A percentile compares a stretch with the other conserved stretches of the same genome.
Conservation (phyloP, 768 basidiomycete genomes). For the Russula brevipes region DNA sequence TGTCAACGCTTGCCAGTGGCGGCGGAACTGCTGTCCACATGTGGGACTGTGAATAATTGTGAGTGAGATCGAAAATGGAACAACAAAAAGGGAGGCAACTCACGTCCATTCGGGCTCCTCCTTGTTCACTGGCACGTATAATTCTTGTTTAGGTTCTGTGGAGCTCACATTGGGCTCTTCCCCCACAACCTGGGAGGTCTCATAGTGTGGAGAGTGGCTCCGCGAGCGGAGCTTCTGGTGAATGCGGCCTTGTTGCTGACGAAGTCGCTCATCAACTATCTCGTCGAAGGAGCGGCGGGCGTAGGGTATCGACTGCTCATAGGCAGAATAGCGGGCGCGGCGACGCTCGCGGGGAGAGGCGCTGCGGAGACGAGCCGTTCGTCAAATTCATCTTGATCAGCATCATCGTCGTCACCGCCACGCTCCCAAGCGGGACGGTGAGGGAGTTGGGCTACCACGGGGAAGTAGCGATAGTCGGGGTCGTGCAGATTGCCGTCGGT, state of each 20-base stretch:
- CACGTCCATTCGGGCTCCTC: conserved; percentile 25
- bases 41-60: conserved; percentile 41
- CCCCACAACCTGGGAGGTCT: neutral
- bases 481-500: conserved; percentile 58
- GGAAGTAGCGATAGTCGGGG: conserved; percentile 64
- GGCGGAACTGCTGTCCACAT: conserved; percentile 47
- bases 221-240: conserved; percentile 20
- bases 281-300: conserved; percentile 23
- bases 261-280: conserved; percentile 1
- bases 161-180: neutral
- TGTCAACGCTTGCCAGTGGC: conserved; percentile 57
- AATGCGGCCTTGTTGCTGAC: neutral
- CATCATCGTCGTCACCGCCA: conserved; percentile 30
- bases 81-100: conserved; percentile 1
- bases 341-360: conserved; percentile 23
- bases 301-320: conserved; percentile 17
- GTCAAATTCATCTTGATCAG: conserved; percentile 9
- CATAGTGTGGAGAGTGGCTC: conserved; percentile 18
- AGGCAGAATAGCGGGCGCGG: conserved; percentile 21
- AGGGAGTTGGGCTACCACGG: conserved; percentile 33
- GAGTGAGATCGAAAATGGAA: neutral
- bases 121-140: conserved; percentile 1
- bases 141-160: conserved; percentile 12
- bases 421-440: conserved; percentile 36
- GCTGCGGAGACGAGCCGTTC: conserved; percentile 15